phyloP scores from a whole-genome alignment of 2,329 filamentous ascomycete genomes.

The Plectosphaerella plurivora region DNA sequence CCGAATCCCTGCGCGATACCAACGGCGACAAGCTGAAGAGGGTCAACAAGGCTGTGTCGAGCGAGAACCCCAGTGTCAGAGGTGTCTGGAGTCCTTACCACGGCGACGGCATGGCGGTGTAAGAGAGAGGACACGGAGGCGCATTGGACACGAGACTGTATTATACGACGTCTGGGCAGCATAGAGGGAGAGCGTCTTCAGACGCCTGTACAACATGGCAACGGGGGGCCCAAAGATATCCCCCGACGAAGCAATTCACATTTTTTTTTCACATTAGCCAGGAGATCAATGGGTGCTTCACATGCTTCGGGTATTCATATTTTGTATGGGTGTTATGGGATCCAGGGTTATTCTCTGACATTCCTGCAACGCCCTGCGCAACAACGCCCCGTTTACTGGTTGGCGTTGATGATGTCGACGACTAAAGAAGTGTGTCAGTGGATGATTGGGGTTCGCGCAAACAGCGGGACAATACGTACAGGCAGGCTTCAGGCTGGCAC shows the following conservation, averaged over 20 bases:
- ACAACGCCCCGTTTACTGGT: constrained; percentile 32
- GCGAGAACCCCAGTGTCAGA: constrained; percentile 62
- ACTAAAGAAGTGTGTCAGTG: constrained; percentile 29
- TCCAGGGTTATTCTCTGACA: neutral
- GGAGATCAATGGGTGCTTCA: neutral
- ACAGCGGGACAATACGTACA: constrained; percentile 51
- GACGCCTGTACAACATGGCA: constrained; percentile 1
- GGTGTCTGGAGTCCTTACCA: constrained; percentile 70
- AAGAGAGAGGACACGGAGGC: constrained; percentile 12
- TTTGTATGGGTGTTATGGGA: neutral
- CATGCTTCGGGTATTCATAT: neutral
- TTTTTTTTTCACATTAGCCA: neutral
- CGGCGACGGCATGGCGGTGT: constrained; percentile 52
- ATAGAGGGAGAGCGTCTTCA: neutral
- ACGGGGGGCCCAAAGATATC: neutral
- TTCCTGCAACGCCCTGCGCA: neutral
- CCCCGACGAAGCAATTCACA: neutral
- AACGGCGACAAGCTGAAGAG: constrained; percentile 69
- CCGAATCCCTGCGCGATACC: constrained; percentile 65
- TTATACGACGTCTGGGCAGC: neutral
- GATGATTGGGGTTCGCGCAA: neutral
- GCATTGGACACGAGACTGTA: neutral
- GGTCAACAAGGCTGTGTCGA: constrained; percentile 59
- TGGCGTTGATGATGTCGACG: constrained; percentile 57
- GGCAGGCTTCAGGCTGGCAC: constrained; percentile 93